Conservation (phyloP, 352 stramenopile genomes). For the Phytophthora melonis region DNA sequence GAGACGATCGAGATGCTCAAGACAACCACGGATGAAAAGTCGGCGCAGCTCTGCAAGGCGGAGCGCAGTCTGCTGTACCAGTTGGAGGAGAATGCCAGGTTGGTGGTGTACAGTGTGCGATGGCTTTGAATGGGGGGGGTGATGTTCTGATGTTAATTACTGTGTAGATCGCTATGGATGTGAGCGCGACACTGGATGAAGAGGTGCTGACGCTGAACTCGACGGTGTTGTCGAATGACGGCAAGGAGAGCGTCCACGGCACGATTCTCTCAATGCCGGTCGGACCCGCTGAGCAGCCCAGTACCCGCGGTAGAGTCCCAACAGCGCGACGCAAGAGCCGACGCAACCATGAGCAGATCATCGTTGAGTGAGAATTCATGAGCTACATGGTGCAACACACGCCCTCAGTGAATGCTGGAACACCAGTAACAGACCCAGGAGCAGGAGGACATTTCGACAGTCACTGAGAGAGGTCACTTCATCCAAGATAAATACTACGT, state of each 20-base stretch:
- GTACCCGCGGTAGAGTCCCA: too few relatives aligned
- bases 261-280: too few relatives aligned
- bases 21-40: conserved; percentile 80
- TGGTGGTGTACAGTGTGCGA: not conserved
- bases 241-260: conserved; percentile 67
- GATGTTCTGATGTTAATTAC: conserved; percentile 18
- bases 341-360: too few relatives aligned
- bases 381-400: too few relatives aligned
- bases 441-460: too few relatives aligned
- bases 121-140: not conserved
- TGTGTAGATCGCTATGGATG: conserved; percentile 80
- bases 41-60: conserved; percentile 78
- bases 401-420: too few relatives aligned
- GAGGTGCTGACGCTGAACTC: conserved; percentile 75
- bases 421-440: too few relatives aligned
- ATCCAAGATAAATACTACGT: too few relatives aligned
- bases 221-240: conserved; percentile 77
- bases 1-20: conserved; percentile 82
- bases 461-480: too few relatives aligned
- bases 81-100: conserved; percentile 89
- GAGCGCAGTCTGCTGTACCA: conserved; percentile 86
- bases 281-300: too few relatives aligned
- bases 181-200: conserved; percentile 71
- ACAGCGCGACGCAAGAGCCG: too few relatives aligned
- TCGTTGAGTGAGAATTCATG: too few relatives aligned